phyloP scores from a whole-genome alignment of 768 basidiomycete genomes.

The Boletus tomentosulus region DNA sequence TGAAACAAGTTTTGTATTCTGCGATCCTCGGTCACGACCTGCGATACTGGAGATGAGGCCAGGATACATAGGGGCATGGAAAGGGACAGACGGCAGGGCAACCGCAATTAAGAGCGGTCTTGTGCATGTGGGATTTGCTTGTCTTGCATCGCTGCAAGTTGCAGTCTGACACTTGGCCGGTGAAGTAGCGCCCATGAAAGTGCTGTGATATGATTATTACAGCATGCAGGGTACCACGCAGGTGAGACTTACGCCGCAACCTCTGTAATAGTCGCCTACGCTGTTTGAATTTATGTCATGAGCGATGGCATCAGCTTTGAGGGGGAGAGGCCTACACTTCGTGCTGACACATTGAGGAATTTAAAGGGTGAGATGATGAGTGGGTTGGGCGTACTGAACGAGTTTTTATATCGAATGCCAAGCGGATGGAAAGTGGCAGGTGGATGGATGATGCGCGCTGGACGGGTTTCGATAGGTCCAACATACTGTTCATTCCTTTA shows the following conservation, averaged over 20 bases:
- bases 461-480: too few relatives aligned
- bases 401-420: not conserved
- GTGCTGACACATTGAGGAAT: conserved; percentile 31
- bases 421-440: not conserved
- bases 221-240: not conserved
- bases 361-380: not conserved
- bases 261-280: conserved; percentile 36
- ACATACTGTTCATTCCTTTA: too few relatives aligned
- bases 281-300: conserved; percentile 14
- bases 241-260: conserved; percentile 30
- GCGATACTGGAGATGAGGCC: not conserved
- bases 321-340: conserved; percentile 29
- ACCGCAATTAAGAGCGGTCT: conserved; percentile 32
- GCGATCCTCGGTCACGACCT: conserved; percentile 35
- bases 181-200: conserved; percentile 37
- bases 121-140: conserved; percentile 33
- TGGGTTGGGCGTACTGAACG: not conserved
- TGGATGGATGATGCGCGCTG: not conserved
- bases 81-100: conserved; percentile 24
- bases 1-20: conserved; percentile 37
- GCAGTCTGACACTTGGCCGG: conserved; percentile 31
- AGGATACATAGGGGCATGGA: conserved; percentile 8
- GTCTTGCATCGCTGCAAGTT: conserved; percentile 31
- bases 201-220: conserved; percentile 23
- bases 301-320: not conserved